Conservation (phyloP, 106 monocot species). For the Platanthera guangdongensis region DNA sequence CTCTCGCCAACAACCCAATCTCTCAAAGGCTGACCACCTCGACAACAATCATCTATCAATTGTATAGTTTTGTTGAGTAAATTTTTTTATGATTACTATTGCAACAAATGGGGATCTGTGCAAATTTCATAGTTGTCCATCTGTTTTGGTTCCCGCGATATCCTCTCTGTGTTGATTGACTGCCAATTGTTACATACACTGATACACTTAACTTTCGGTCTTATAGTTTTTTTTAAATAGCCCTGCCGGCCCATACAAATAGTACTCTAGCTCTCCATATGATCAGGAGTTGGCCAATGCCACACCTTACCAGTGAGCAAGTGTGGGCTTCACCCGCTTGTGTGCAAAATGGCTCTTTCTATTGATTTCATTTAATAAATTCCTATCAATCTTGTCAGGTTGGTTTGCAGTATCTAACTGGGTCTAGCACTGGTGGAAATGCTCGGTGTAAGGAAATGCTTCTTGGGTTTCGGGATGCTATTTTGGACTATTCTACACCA, state of each 20-base stretch:
- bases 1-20: too few species aligned
- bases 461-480: conserved; percentile 73
- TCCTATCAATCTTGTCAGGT: conserved; percentile 41
- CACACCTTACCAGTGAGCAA: too few species aligned
- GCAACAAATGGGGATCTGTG: neutral
- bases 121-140: neutral
- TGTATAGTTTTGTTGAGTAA: neutral
- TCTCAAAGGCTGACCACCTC: too few species aligned
- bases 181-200: neutral
- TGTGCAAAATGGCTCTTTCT: neutral
- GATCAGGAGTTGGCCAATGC: too few species aligned
- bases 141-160: neutral
- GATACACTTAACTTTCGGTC: neutral
- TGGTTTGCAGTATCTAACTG: conserved; percentile 80
- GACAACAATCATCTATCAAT: too few species aligned
- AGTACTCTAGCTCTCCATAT: too few species aligned
- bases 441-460: conserved; percentile 91
- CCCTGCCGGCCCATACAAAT: neutral
- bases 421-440: conserved; percentile 84
- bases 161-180: neutral
- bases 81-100: neutral
- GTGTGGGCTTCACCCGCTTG: too few species aligned
- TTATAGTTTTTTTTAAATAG: neutral
- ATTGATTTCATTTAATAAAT: neutral
- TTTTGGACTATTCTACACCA: conserved; percentile 71